These are phyloP conservation scores for Trametes versicolor DNA, from an alignment of 1,284 basidiomycete genomes.

Conservation along the genomic window DNA sequence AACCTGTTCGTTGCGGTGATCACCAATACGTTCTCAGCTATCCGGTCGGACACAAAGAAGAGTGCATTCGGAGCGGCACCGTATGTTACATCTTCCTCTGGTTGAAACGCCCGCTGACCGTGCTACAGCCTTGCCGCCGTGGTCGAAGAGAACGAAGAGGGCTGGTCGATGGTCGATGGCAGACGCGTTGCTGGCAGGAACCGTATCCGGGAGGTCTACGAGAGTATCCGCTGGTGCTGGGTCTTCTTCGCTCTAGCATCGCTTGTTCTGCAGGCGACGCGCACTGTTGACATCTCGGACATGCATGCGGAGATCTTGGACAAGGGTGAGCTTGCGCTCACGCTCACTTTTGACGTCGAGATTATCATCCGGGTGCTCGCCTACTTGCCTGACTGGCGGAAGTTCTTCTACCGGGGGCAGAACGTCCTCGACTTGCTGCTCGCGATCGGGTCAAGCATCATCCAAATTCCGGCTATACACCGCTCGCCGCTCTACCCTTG, in stretches of 20 bases:
- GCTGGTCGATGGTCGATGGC: conserved; percentile 62
- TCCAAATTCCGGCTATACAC: conserved; percentile 87
- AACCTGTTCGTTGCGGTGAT: conserved; percentile 97
- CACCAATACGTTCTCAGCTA: conserved; percentile 93
- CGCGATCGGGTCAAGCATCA: conserved; percentile 83
- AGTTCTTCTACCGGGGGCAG: conserved; percentile 74
- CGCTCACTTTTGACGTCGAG: conserved; percentile 89
- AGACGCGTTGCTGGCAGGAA: conserved; percentile 55
- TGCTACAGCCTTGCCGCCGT: conserved; percentile 54
- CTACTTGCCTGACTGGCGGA: conserved; percentile 85
- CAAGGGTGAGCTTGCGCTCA: conserved; percentile 82
- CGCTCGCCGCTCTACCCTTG: conserved; percentile 81
- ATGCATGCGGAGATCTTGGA: conserved; percentile 61
- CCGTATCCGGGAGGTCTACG: conserved; percentile 62
- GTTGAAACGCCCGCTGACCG: background rate
- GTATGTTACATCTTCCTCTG: conserved; percentile 48
- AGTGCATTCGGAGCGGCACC: conserved; percentile 92
- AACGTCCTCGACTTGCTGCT: conserved; percentile 88
- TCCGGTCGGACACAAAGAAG: conserved; percentile 88
- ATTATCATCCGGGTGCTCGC: conserved; percentile 83
- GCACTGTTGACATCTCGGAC: conserved; percentile 63
- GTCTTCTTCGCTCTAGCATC: conserved; percentile 79
- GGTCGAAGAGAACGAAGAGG: conserved; percentile 65
- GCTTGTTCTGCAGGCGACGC: conserved; percentile 83
- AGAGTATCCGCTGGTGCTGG: conserved; percentile 80